Conservation (phyloP, 192 early-diverging fungal genomes). For the Dissophora globulifera region DNA sequence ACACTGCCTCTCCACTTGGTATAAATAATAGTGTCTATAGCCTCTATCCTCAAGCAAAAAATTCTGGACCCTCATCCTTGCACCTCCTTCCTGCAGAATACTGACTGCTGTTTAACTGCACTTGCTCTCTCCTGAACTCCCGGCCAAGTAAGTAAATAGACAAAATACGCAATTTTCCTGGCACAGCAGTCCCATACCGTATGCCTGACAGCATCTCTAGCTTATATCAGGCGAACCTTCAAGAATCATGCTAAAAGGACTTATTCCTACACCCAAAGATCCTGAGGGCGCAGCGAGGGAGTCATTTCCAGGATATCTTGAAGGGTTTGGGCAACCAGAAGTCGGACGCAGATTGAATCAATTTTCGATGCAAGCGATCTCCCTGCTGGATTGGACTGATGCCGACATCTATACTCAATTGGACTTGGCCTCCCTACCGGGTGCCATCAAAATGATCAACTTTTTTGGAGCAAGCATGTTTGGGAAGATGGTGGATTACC, state of each 20-base stretch:
- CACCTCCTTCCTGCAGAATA: no score
- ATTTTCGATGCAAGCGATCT: constrained; percentile 1
- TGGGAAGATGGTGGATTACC: neutral
- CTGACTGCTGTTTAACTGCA: no score
- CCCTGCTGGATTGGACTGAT: neutral
- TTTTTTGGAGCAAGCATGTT: neutral
- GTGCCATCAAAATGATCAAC: neutral
- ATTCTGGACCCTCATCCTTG: no score
- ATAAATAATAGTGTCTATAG: no score
- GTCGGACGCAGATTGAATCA: neutral
- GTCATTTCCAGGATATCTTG: constrained; percentile 4
- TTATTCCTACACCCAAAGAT: neutral
- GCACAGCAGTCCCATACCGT: no score
- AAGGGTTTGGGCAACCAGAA: constrained; percentile 5
- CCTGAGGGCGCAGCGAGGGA: neutral
- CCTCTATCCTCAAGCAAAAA: no score
- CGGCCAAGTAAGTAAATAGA: no score
- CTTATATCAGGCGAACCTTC: neutral
- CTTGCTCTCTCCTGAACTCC: no score
- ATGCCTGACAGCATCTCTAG: no score
- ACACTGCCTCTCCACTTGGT: no score
- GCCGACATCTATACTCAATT: neutral
- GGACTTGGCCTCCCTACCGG: neutral
- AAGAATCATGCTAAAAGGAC: constrained; percentile 3
- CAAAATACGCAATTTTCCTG: no score